A percentile compares a stretch with the other conserved stretches of the same genome.
Evolutionary conservation across 768 basidiomycete genomes (phyloP).

Genomic region (Antrodiella citrinella): DNA sequence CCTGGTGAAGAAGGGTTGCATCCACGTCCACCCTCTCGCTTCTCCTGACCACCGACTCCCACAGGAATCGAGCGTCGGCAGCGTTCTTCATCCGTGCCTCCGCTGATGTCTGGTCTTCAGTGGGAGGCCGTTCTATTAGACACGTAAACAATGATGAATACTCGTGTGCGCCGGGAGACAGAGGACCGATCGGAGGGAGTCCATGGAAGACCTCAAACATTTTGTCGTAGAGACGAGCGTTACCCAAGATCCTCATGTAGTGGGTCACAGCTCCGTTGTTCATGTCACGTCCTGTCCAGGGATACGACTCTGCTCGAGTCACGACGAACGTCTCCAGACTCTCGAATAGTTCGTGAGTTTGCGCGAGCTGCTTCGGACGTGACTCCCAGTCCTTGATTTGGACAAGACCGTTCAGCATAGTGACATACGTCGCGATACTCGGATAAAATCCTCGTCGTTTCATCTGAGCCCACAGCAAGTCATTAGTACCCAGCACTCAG

Average conservation of each 20-base stretch:
- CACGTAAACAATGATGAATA: too few relatives aligned
- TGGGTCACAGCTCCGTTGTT: constrained; percentile 38
- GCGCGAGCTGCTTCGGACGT: constrained; percentile 51
- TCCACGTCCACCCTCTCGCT: constrained; percentile 46
- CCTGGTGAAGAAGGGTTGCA: constrained; percentile 40
- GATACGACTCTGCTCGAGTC: constrained; percentile 40
- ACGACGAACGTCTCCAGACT: constrained; percentile 44
- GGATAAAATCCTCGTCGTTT: constrained; percentile 76
- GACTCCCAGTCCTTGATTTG: constrained; percentile 53
- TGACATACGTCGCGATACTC: constrained; percentile 56
- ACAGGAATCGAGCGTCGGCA: constrained; percentile 63
- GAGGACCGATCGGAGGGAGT: constrained; percentile 53
- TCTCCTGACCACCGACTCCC: constrained; percentile 56
- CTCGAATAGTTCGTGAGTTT: constrained; percentile 54
- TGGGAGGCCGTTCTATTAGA: too few relatives aligned
- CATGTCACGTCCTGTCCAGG: constrained; percentile 35
- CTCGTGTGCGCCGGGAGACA: constrained; percentile 41
- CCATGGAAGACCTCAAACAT: constrained; percentile 72
- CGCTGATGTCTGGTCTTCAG: too few relatives aligned
- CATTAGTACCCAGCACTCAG: background rate
- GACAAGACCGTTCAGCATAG: constrained; percentile 58
- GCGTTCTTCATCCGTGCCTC: constrained; percentile 31
- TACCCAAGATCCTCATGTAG: constrained; percentile 64
- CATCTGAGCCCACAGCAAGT: constrained; percentile 47
- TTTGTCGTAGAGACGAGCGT: constrained; percentile 49